phyloP scores from a whole-genome alignment of 129 eudicot genomes.

The Tagetes patula region DNA sequence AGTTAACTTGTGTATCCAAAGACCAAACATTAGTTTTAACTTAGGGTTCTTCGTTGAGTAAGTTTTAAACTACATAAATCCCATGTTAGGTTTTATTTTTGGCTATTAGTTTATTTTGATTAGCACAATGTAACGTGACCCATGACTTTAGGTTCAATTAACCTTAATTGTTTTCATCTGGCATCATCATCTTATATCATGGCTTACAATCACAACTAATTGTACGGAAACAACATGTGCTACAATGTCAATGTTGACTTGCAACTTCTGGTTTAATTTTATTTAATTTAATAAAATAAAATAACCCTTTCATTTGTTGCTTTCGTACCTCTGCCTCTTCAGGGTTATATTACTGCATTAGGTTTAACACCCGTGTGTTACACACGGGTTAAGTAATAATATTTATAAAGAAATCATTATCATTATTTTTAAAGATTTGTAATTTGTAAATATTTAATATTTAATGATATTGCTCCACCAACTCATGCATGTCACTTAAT shows the following conservation, averaged over 20 bases:
- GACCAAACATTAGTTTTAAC: background rate
- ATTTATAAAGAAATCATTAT: too few species aligned
- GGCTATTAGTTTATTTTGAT: background rate
- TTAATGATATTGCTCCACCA: too few species aligned
- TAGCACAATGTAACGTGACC: constrained; percentile 13
- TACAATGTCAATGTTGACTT: constrained; percentile 41
- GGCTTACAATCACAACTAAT: constrained; percentile 21
- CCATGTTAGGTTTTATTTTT: background rate
- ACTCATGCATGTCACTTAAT: too few species aligned
- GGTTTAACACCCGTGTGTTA: too few species aligned
- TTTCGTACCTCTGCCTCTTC: constrained; percentile 26
- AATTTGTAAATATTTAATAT: too few species aligned
- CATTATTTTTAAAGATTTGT: too few species aligned
- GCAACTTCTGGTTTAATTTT: constrained; percentile 1
- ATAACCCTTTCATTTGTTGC: constrained; percentile 18
- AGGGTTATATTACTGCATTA: constrained; percentile 11
- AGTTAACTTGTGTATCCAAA: too few species aligned
- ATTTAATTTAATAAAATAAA: constrained; percentile 17
- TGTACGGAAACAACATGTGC: constrained; percentile 47
- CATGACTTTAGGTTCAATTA: constrained; percentile 24
- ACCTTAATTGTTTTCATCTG: constrained; percentile 14
- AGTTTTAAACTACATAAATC: background rate
- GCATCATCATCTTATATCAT: constrained; percentile 2
- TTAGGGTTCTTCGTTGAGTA: background rate
- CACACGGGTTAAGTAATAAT: too few species aligned